A percentile compares a stretch with the other conserved stretches of the same genome.
Evolutionary conservation across 805 yeast genomes (phyloP).

Genomic region (Barnettozyma sucrosica): DNA sequence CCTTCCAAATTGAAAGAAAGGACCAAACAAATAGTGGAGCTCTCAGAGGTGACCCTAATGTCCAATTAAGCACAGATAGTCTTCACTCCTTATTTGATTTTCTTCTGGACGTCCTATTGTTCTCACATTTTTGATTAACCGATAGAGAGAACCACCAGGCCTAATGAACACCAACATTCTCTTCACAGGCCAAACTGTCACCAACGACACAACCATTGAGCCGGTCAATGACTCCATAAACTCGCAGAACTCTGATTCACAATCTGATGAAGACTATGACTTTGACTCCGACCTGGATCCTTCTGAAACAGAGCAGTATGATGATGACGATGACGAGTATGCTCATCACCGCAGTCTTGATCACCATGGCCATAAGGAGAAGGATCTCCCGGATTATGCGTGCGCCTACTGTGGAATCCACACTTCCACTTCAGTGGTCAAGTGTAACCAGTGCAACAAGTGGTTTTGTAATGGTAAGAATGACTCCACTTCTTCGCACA

Average conservation of each 20-base stretch:
- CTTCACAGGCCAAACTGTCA: constrained; percentile 8
- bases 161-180: constrained; percentile 23
- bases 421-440: constrained; percentile 57
- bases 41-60: not conserved
- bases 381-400: constrained; percentile 34
- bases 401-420: constrained; percentile 74
- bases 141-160: not conserved
- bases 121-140: not conserved
- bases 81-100: not conserved
- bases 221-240: not conserved
- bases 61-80: not conserved
- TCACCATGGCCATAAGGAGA: constrained; percentile 2
- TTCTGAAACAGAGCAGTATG: constrained; percentile 2
- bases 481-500: constrained; percentile 62
- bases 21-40: not conserved
- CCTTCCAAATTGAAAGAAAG: not conserved
- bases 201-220: not conserved
- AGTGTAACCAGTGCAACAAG: constrained; percentile 68
- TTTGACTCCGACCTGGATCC: constrained; percentile 13
- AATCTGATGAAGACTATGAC: constrained; percentile 3
- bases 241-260: not conserved
- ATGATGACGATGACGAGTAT: constrained; percentile 6
- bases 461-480: constrained; percentile 87
- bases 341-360: constrained; percentile 5
- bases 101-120: not conserved